A percentile compares a stretch with the other conserved stretches of the same genome.
phyloP scores from a whole-genome alignment of 1,284 basidiomycete species.

The Sporisorium sorghi region DNA sequence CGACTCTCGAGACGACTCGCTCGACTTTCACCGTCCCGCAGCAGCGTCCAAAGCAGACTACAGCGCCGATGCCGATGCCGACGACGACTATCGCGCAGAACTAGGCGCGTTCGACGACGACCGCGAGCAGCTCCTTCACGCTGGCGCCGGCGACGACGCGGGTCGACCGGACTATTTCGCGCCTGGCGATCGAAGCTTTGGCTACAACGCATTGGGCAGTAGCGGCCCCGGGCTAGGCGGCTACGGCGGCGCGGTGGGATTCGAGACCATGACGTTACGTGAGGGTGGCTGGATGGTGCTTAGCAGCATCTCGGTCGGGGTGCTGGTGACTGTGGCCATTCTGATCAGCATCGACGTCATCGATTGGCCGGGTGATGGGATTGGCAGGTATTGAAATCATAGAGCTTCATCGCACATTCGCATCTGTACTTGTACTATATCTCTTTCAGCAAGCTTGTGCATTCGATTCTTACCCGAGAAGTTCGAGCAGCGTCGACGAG shows the following conservation, averaged over 20 bases:
- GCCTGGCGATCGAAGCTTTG: slow-evolving; percentile 30
- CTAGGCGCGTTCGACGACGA: slow-evolving; percentile 34
- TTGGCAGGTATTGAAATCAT: slow-evolving; percentile 38
- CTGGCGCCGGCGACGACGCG: slow-evolving; percentile 11
- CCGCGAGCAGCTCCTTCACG: slow-evolving; percentile 33
- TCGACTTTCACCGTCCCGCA: slow-evolving; percentile 28
- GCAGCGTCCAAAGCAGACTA: slow-evolving; percentile 3
- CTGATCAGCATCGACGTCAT: slow-evolving; percentile 56
- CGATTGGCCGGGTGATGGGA: slow-evolving; percentile 55
- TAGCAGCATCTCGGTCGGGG: slow-evolving; percentile 25
- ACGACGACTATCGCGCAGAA: slow-evolving; percentile 22
- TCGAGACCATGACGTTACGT: slow-evolving; percentile 36
- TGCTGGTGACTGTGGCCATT: slow-evolving; percentile 43
- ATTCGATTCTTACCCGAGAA: no score
- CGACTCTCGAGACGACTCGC: slow-evolving; percentile 16
- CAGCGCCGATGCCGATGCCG: slow-evolving; percentile 7
- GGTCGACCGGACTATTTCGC: slow-evolving; percentile 28
- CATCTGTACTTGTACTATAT: slow-evolving; percentile 46
- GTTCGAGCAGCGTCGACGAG: no score
- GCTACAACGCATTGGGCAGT: slow-evolving; percentile 26
- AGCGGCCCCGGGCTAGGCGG: slow-evolving; percentile 2
- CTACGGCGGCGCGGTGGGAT: slow-evolving; percentile 27
- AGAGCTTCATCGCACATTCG: no score
- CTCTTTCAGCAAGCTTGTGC: slow-evolving; percentile 7
- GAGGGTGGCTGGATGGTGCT: slow-evolving; percentile 45